A percentile compares a stretch with the other conserved stretches of the same genome.
Conservation (phyloP, 2,329 filamentous ascomycete genomes). For the Cladosporium sp. region DNA sequence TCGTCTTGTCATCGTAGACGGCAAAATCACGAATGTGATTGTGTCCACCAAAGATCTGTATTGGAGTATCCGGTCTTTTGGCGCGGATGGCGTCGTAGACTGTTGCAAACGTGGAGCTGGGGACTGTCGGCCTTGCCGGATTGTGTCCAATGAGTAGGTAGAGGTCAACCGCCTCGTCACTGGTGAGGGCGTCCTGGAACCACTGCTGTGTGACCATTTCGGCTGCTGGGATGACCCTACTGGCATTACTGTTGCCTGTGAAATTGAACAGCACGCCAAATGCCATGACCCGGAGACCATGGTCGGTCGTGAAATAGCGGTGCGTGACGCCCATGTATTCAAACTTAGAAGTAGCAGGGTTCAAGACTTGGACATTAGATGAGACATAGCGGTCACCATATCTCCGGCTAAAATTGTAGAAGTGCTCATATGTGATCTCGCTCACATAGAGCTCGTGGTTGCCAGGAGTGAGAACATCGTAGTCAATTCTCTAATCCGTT, state of each 20-base stretch:
- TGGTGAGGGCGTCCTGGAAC: slow-evolving; percentile 60
- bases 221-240: slow-evolving; percentile 59
- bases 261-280: slow-evolving; percentile 55
- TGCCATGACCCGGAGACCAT: slow-evolving; percentile 53
- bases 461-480: slow-evolving; percentile 51
- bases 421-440: slow-evolving; percentile 62
- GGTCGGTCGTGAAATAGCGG: slow-evolving; percentile 53
- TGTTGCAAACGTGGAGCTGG: slow-evolving; percentile 46
- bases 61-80: slow-evolving; percentile 56
- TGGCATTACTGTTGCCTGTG: slow-evolving; percentile 60
- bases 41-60: slow-evolving; percentile 60
- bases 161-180: slow-evolving; percentile 58
- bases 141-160: slow-evolving; percentile 67
- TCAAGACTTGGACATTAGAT: slow-evolving; percentile 54
- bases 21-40: slow-evolving; percentile 60
- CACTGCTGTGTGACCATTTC: slow-evolving; percentile 56
- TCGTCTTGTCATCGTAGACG: slow-evolving; percentile 62
- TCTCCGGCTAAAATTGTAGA: slow-evolving; percentile 58
- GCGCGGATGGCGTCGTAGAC: slow-evolving; percentile 62
- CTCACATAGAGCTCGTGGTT: slow-evolving; percentile 68
- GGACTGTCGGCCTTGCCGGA: slow-evolving; percentile 49
- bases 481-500: slow-evolving; percentile 44
- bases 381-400: slow-evolving; percentile 58
- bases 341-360: slow-evolving; percentile 44
- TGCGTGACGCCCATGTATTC: slow-evolving; percentile 51